Percentiles rank a stretch among this genome's conserved stretches.
Conservation (phyloP, 305 asterid genomes). For the Coffea humblotiana region DNA sequence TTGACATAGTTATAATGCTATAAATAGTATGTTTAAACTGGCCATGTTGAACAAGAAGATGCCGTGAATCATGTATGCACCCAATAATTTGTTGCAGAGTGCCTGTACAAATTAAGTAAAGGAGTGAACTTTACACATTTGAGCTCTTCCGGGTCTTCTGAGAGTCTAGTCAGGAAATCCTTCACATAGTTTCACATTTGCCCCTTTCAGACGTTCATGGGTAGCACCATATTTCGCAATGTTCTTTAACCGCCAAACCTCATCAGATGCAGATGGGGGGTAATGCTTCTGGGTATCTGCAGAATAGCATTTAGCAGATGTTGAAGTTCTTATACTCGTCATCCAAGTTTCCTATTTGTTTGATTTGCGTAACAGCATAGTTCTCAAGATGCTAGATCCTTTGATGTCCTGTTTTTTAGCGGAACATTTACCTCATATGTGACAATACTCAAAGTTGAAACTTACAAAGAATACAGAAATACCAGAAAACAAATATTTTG, state of each 20-base stretch:
- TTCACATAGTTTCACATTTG: conserved; percentile 28
- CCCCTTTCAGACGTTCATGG: conserved; percentile 18
- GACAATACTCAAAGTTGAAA: too few relatives aligned
- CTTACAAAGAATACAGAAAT: too few relatives aligned
- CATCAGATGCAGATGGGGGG: conserved; percentile 42
- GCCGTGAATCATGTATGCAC: not conserved
- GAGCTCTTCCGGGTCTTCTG: conserved; percentile 35
- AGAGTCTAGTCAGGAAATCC: conserved; percentile 45
- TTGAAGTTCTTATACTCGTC: not conserved
- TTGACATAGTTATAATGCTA: not conserved
- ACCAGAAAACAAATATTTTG: too few relatives aligned
- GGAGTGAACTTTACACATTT: not conserved
- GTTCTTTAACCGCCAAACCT: conserved; percentile 38
- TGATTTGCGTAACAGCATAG: not conserved
- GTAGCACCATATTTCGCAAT: conserved; percentile 38
- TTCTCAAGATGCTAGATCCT: too few relatives aligned
- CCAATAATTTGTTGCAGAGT: not conserved
- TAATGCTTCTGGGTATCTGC: conserved; percentile 44
- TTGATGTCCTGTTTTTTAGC: too few relatives aligned
- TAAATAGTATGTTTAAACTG: not conserved
- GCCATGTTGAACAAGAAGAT: not conserved
- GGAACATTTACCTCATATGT: too few relatives aligned
- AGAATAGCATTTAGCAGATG: not conserved
- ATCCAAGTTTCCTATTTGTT: not conserved
- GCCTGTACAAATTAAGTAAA: not conserved